Evolutionary conservation across 306 rosid genomes (phyloP).

Genomic region (Mimosa bimucronata): DNA sequence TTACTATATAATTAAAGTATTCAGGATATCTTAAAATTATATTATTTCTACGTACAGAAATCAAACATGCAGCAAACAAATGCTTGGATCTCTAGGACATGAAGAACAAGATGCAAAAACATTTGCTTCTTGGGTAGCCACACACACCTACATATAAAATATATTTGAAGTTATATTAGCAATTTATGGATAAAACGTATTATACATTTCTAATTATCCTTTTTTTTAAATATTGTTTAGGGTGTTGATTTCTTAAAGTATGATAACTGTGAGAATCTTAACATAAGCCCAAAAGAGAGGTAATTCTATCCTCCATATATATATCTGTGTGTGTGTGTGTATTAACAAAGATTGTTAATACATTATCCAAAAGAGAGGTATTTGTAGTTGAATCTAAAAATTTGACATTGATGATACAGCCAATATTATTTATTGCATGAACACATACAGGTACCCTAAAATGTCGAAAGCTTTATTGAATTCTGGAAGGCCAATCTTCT

Average conservation of each 20-base stretch:
- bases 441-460: no score
- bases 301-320: conserved; percentile 8
- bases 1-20: conserved; percentile 25
- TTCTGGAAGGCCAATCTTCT: no score
- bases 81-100: conserved; percentile 79
- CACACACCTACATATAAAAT: neutral
- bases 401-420: no score
- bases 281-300: conserved; percentile 64
- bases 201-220: no score
- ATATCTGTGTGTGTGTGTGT: no score
- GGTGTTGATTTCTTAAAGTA: conserved; percentile 81
- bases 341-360: no score
- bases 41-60: conserved; percentile 43
- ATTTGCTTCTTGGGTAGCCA: conserved; percentile 74
- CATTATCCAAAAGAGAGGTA: no score
- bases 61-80: conserved; percentile 62
- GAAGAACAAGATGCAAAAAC: conserved; percentile 81
- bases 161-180: no score
- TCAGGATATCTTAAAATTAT: conserved; percentile 3
- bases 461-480: no score
- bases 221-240: conserved; percentile 25
- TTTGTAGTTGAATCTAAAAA: no score
- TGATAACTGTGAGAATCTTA: conserved; percentile 62
- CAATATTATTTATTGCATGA: no score
- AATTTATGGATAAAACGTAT: no score